Base-by-base conservation (phyloP, 2,329 filamentous ascomycete species). In the Claviceps arundinis region DNA sequence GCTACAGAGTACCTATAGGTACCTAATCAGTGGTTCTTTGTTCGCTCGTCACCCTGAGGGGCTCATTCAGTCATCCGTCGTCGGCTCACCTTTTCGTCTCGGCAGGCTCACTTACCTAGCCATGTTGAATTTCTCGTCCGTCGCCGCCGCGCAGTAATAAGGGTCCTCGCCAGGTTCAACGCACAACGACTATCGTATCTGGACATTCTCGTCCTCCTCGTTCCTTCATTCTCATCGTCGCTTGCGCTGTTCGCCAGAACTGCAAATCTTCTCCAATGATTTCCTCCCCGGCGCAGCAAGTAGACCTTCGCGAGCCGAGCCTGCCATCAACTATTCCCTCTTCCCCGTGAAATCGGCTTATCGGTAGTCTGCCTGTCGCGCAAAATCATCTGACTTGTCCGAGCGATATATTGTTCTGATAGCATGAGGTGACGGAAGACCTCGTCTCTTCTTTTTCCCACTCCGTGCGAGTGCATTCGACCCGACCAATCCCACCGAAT, bases 251-350 rank as follows among this genome's bases (percentile, higher is more conserved):
- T 52, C 56, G 55, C 49, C 48, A 50, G 54, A 52, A 52, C 52
- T 50, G 17, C 55, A 60, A 34, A 54, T 64, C 60, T 58, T 53
- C 59, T 57, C 64, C 60, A 68, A 68, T 68, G 66, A 66, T 61
- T 63, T 60, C 63, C 62, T 60, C 56, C 60, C 59, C 55, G 59
- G 62, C 65, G 47, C 62, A 57, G 60, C 64, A 62, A 59, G 60
- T 61, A 60, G 58, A 67, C 63, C 60, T 60, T 60, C 62, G 59
- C 62, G 61, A 68, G 60, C 65, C 66, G 62, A 66, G 61, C 61
- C 63, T 60, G 57, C 58, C 60, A 52, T 57, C 60, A 61, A 61
- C 60, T 57, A 50, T 11, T 59, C 54, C 54, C 59, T 50, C 52
- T 58, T 54, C 51, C 56, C 57, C 57, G 56, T 46, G 50, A 55